Evolutionary conservation across 1,284 basidiomycete genomes (phyloP).

Genomic region (Jaminaea rosea): DNA sequence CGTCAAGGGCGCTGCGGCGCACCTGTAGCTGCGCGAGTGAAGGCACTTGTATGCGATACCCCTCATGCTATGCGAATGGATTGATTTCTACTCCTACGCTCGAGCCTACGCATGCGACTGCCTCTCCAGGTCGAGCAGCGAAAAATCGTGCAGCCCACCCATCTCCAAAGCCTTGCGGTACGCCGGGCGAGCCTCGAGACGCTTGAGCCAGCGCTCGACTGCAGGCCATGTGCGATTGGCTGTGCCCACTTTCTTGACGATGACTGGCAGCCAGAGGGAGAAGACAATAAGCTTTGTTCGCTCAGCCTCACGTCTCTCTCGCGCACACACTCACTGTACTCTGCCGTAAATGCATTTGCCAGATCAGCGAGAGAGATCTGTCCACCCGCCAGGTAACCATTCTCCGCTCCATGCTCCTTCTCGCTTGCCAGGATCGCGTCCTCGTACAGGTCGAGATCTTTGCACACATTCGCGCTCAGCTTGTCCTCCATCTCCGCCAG

Average conservation of each 20-base stretch:
- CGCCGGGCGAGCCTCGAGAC: not conserved
- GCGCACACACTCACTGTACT: not conserved
- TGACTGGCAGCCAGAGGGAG: not conserved
- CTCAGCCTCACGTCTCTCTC: not conserved
- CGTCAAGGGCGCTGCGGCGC: too few relatives aligned
- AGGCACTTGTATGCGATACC: too few relatives aligned
- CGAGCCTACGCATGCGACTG: too few relatives aligned
- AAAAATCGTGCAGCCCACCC: slow-evolving; percentile 7
- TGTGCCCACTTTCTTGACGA: slow-evolving; percentile 5
- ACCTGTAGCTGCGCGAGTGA: too few relatives aligned
- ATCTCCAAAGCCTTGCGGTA: slow-evolving; percentile 8
- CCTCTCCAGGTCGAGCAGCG: slow-evolving; percentile 1
- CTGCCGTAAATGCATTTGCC: slow-evolving; percentile 4
- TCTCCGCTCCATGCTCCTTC: not conserved
- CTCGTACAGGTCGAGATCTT: slow-evolving; percentile 8
- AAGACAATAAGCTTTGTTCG: not conserved
- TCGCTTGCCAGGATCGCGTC: slow-evolving; percentile 1
- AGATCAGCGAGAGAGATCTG: not conserved
- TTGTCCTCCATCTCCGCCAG: slow-evolving; percentile 1
- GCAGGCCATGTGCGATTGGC: slow-evolving; percentile 1
- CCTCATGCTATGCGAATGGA: too few relatives aligned
- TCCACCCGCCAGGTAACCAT: not conserved
- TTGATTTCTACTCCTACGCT: too few relatives aligned
- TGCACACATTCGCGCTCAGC: slow-evolving; percentile 4
- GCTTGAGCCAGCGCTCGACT: slow-evolving; percentile 5